A percentile compares a stretch with the other conserved stretches of the same genome.
These are phyloP conservation scores for Vicia faba DNA, from an alignment of 306 rosid genomes.

Conservation along the genomic window DNA sequence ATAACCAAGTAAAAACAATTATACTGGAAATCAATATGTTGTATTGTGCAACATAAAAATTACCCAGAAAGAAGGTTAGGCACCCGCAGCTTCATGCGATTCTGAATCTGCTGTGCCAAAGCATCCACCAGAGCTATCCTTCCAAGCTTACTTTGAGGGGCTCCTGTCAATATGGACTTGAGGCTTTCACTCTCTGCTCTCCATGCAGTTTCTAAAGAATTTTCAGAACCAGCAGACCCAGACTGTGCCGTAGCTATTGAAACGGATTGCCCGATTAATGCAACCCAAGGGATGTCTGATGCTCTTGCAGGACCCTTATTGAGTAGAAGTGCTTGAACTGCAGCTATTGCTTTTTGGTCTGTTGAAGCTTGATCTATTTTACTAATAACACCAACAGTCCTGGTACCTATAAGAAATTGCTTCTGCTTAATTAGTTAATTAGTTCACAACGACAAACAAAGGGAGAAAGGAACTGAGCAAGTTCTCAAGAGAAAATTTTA, in stretches of 20 bases:
- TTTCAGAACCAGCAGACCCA: slow-evolving; percentile 88
- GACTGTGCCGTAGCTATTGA: slow-evolving; percentile 92
- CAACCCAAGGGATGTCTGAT: slow-evolving; percentile 93
- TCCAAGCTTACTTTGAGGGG: slow-evolving; percentile 93
- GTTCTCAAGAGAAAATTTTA: background rate
- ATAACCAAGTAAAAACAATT: slow-evolving; percentile 25
- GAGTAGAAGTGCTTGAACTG: slow-evolving; percentile 86
- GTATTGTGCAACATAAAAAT: slow-evolving; percentile 32
- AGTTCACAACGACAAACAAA: slow-evolving; percentile 20
- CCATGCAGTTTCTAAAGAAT: slow-evolving; percentile 97
- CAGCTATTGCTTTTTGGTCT: slow-evolving; percentile 89
- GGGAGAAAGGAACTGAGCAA: slow-evolving; percentile 22
- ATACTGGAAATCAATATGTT: slow-evolving; percentile 1
- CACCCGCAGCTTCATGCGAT: slow-evolving; percentile 85
- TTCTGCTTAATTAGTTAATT: slow-evolving; percentile 29
- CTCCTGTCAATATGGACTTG: slow-evolving; percentile 87
- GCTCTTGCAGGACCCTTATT: slow-evolving; percentile 92
- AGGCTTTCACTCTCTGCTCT: slow-evolving; percentile 97
- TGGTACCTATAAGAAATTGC: slow-evolving; percentile 62
- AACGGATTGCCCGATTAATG: slow-evolving; percentile 93
- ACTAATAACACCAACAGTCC: slow-evolving; percentile 88
- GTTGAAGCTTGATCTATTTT: slow-evolving; percentile 95
- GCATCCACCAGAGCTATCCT: slow-evolving; percentile 93
- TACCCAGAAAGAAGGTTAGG: slow-evolving; percentile 97
- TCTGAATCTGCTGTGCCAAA: slow-evolving; percentile 86